Base-by-base conservation (phyloP, 768 basidiomycete genomes). In the Pleurotus salmoneostramineus region DNA sequence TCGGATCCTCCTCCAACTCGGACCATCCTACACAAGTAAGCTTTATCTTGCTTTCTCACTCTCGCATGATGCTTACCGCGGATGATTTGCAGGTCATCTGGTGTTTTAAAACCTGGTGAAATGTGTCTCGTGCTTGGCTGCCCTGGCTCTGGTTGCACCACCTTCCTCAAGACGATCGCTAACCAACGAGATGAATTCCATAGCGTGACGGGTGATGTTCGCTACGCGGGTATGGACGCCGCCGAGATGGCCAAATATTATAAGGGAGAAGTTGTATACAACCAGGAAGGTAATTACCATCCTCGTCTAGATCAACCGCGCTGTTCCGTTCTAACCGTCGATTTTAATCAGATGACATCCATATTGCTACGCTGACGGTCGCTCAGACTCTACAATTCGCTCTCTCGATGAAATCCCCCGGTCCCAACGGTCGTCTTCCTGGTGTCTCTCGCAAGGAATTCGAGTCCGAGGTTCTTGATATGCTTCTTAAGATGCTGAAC, bases 81-180 rank as follows among this genome's bases (percentile, higher is more conserved):
- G 21, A 27, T 27, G 21, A 27, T 27, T 27, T 56, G 4, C 3
- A 85, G 85, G 60, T 81, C 81, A 17, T 85, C 83, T 5, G 92
- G 91, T 42, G 74, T 85, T 14, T 71, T 92, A 42, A 85, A 88
- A 61, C 83, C 89, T 0, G 86, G 91, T 14, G 88, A 95, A 76
- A 94, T 95, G 92, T 87, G 91, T 65, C 80, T 93, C 5, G 91
- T 90, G 17, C 76, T 91, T 10, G 93, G 93, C 15, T 86, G 90
- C 56, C 93, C 93, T 3, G 89, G 88, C 0, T 81, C 90, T 4
- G 93, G 93, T 35, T 95, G 94, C 67, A 84, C 87, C 0, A 90
- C 94, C 0, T 93, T 96, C 73, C 77, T 96, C 17, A 93, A 92
- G 71, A 71, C 85, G 0, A 87, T 96, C 59, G 82, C 94, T 15